Conservation (phyloP, 2,329 filamentous ascomycete species). For the Ilyonectria sp. region DNA sequence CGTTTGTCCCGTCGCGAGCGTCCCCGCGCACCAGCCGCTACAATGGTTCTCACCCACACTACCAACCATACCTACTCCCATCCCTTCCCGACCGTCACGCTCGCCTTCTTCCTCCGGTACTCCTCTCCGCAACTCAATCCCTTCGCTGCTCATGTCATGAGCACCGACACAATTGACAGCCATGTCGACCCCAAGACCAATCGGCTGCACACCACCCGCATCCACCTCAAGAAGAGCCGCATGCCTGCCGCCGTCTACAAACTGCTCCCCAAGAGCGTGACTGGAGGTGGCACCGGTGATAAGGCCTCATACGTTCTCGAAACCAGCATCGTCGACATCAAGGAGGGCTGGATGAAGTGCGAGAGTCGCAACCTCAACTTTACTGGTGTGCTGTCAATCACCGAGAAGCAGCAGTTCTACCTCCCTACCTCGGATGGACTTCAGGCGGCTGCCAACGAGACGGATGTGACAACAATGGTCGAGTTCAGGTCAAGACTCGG, state of each 20-base stretch:
- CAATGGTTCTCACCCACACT: slow-evolving; percentile 75
- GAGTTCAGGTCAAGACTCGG: slow-evolving; percentile 81
- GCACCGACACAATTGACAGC: slow-evolving; percentile 85
- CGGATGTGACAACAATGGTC: slow-evolving; percentile 81
- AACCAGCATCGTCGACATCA: slow-evolving; percentile 83
- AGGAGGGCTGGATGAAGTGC: slow-evolving; percentile 86
- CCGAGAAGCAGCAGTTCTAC: slow-evolving; percentile 81
- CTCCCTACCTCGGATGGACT: slow-evolving; percentile 51
- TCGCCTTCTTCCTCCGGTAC: slow-evolving; percentile 92
- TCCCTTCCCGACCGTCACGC: slow-evolving; percentile 86
- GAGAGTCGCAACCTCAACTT: slow-evolving; percentile 88
- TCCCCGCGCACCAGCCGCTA: slow-evolving; percentile 46
- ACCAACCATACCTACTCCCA: slow-evolving; percentile 83
- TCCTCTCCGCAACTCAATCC: slow-evolving; percentile 80
- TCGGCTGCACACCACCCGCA: slow-evolving; percentile 82
- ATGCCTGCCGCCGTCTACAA: slow-evolving; percentile 83
- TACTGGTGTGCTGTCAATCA: slow-evolving; percentile 83
- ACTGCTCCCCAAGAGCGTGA: slow-evolving; percentile 78
- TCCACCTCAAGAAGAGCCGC: slow-evolving; percentile 87
- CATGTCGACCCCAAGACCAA: slow-evolving; percentile 81
- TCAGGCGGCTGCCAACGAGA: slow-evolving; percentile 57
- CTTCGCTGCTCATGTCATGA: slow-evolving; percentile 85
- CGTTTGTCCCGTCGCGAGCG: slow-evolving; percentile 33
- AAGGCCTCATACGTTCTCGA: slow-evolving; percentile 87
- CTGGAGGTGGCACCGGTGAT: slow-evolving; percentile 74